These are phyloP conservation scores for Aspergillus nanangensis DNA, from an alignment of 495 filamentous ascomycete genomes.

Conservation along the genomic window DNA sequence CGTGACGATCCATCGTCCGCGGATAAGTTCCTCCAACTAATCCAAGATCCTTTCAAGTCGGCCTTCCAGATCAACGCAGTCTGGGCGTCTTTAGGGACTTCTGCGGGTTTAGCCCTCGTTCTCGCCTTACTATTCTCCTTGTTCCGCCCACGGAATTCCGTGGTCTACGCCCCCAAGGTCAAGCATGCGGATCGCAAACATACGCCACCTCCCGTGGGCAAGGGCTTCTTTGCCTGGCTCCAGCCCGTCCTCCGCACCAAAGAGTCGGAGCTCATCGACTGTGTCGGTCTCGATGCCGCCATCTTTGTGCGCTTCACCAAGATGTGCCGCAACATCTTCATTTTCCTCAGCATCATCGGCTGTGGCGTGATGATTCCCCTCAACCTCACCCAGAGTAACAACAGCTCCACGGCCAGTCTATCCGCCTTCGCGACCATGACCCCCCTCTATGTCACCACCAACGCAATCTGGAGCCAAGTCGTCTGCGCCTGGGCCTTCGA, in stretches of 20 bases:
- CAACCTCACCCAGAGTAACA: constrained; percentile 56
- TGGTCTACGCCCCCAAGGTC: constrained; percentile 92
- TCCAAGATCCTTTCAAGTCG: constrained; percentile 45
- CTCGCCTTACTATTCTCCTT: constrained; percentile 81
- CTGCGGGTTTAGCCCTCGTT: constrained; percentile 65
- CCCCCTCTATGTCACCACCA: constrained; percentile 41
- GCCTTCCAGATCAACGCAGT: constrained; percentile 59
- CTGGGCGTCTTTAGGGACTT: constrained; percentile 75
- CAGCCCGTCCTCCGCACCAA: constrained; percentile 68
- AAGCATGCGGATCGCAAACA: constrained; percentile 91
- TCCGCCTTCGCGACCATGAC: constrained; percentile 49
- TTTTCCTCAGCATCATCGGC: constrained; percentile 66
- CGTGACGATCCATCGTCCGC: constrained; percentile 21
- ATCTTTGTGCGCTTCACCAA: constrained; percentile 83
- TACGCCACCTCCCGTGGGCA: constrained; percentile 85
- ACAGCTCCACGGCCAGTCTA: constrained; percentile 13
- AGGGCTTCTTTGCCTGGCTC: constrained; percentile 82
- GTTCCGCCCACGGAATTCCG: constrained; percentile 80
- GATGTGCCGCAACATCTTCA: constrained; percentile 92
- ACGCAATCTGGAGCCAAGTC: constrained; percentile 73
- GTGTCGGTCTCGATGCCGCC: constrained; percentile 83
- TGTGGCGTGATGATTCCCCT: constrained; percentile 79
- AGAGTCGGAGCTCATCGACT: constrained; percentile 69
- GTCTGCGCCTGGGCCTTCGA: constrained; percentile 76
- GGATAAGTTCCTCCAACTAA: constrained; percentile 41